Evolutionary conservation across 2,329 filamentous ascomycete genomes (phyloP).

Genomic region (Neophaeococcomyces mojaviensis): DNA sequence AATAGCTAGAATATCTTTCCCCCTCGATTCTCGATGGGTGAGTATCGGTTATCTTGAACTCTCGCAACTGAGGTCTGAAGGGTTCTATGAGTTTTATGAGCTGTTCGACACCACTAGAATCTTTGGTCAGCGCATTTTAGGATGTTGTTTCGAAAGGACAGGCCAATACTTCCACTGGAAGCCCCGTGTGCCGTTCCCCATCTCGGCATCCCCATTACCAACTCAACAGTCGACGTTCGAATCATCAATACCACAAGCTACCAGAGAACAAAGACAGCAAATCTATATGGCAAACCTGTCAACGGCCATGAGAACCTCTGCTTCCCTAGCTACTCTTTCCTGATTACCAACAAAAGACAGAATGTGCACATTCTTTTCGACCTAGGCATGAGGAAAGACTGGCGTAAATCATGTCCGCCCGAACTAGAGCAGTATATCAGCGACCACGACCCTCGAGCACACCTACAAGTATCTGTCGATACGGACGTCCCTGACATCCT

Average conservation of each 20-base stretch:
- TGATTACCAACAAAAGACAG: slow-evolving; percentile 9
- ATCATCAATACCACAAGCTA: slow-evolving; percentile 16
- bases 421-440: slow-evolving; percentile 9
- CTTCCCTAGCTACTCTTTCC: slow-evolving; percentile 15
- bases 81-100: no score
- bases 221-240: slow-evolving; percentile 10
- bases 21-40: no score
- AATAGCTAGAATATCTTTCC: no score
- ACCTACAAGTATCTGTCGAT: slow-evolving; percentile 14
- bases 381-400: slow-evolving; percentile 29
- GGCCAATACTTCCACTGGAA: background rate
- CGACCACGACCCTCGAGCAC: slow-evolving; percentile 7
- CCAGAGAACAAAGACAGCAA: slow-evolving; percentile 8
- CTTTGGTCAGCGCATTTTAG: background rate
- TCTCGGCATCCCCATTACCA: slow-evolving; percentile 2
- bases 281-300: slow-evolving; percentile 12
- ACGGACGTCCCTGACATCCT: slow-evolving; percentile 15
- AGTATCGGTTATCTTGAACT: no score
- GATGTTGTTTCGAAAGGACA: background rate
- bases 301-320: slow-evolving; percentile 11
- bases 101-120: background rate
- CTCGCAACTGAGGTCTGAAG: no score
- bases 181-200: background rate
- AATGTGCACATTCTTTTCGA: slow-evolving; percentile 24
- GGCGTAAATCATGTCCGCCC: slow-evolving; percentile 18